Base-by-base conservation (phyloP, 2,329 filamentous ascomycete species). In the Aspergillus uvarum region DNA sequence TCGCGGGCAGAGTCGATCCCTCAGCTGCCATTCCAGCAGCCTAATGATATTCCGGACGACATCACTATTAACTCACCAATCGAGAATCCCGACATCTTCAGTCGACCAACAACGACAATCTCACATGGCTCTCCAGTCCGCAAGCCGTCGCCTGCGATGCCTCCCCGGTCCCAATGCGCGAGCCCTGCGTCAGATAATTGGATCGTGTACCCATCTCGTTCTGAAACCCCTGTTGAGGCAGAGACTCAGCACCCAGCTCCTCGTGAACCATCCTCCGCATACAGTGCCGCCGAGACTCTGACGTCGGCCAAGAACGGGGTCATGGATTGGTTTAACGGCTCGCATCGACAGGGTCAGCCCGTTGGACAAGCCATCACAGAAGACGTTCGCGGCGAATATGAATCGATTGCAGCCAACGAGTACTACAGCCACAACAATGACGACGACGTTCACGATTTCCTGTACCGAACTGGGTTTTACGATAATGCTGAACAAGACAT, bases 141-240 rank as follows among this genome's bases (percentile, higher is more conserved):
- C 22, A 68, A 72, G 14, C 63, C 71, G 14, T 71, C 70, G 48
- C 67, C 68, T 12, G 67, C 68, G 19, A 59, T 68, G 24, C 70
- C 71, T 11, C 68, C 68, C 44, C 65, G 72, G 52, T 68, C 69
- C 26, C 69, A 74, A 31, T 72, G 70, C 26, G 72, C 72, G 10
- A 79, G 75, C 51, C 74, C 72, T 6, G 63, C 72, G 21, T 77
- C 76, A 11, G 73, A 72, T 14, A 80, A 80, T 48, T 80, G 78
- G 78, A 69, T 78, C 44, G 69, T 69, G 2, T 76, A 78, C 58
- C 68, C 73, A 2, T 77, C 75, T 2, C 68, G 71, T 7, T 68
- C 71, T 29, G 64, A 67, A 5, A 74, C 74, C 5, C 72, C 73
- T 5, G 59, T 58, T n/a, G 61, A 65, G 3, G 68, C 71, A 6